Conservation (phyloP, 2,329 filamentous ascomycete species). For the Xylaria multiplex region DNA sequence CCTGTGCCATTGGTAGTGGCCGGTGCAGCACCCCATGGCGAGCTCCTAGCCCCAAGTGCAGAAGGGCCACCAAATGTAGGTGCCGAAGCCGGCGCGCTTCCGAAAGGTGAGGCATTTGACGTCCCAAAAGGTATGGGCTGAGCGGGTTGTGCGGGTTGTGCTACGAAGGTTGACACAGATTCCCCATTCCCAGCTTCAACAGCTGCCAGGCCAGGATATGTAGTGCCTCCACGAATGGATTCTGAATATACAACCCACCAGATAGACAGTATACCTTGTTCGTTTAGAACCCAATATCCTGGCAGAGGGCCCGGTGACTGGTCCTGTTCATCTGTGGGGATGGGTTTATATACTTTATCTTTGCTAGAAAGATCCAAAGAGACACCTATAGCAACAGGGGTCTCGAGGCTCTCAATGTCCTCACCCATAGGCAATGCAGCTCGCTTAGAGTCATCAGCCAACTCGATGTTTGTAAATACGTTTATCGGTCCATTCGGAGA, state of each 20-base stretch:
- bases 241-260: conserved; percentile 97
- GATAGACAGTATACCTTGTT: conserved; percentile 83
- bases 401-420: conserved; percentile 73
- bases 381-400: conserved; percentile 82
- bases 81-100: conserved; percentile 49
- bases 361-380: conserved; percentile 85
- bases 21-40: conserved; percentile 59
- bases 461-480: conserved; percentile 78
- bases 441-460: conserved; percentile 77
- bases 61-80: conserved; percentile 61
- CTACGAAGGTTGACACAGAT: conserved; percentile 46
- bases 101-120: conserved; percentile 54
- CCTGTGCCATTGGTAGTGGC: conserved; percentile 43
- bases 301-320: conserved; percentile 84
- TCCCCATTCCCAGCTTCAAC: conserved; percentile 52
- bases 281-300: conserved; percentile 84
- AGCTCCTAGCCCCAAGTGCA: conserved; percentile 61
- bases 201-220: conserved; percentile 75
- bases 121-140: conserved; percentile 42
- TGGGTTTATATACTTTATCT: conserved; percentile 80
- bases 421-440: conserved; percentile 79
- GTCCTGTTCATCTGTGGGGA: conserved; percentile 79
- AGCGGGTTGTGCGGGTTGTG: conserved; percentile 51
- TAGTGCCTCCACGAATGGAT: conserved; percentile 77
- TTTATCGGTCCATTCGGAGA: conserved; percentile 68